Evolutionary conservation across 352 stramenopile genomes (phyloP), one percentile per base, ranked within the genome.

Genomic region (Phytophthora sp.): DNA sequence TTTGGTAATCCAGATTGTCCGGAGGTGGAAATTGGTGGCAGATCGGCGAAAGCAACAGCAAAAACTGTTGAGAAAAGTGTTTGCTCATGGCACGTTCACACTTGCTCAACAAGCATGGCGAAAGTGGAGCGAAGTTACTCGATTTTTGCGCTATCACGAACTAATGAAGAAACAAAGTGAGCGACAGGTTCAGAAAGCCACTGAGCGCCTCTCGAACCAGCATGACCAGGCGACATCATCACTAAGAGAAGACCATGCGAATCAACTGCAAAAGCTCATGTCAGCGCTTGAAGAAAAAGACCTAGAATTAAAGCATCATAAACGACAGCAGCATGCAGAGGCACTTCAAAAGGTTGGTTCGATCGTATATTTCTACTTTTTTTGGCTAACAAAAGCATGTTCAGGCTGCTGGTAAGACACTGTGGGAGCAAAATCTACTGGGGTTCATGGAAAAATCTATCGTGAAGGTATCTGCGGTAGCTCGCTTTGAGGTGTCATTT

Each of bases 361-460:
- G 10, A n/a, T n/a, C n/a, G n/a, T n/a, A n/a, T n/a, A n/a, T n/a
- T n/a, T n/a, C 9, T 60, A 2, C 12, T 24, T 17, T 8, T 9
- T n/a, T 51, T 37, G 43, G 5, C 24, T 62, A 60, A 56, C 34
- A 27, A 26, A 0, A 11, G 5, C 27, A 30, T 55, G 4, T 27
- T 56, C 13, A 85, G 74, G 24, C 23, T 8, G 48, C 39, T 1
- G 39, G 15, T 1, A 54, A 56, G 28, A 66, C 20, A 5, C 62
- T 65, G 10, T 72, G 62, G 62, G 69, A 71, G 10, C 51, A 72
- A 43, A 39, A 67, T 13, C 46, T 87, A 8, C 62, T 75, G 4
- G 53, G 52, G 0, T 85, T 74, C 32, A 68, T 87, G 15, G 64
- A 88, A 52, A 46, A 10, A 1, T 51, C 62, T 3, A 69, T 84